Evolutionary conservation across 495 filamentous ascomycete species (phyloP), one percentile per base, ranked within the genome.

Genomic region (Aeminium ludgeri): DNA sequence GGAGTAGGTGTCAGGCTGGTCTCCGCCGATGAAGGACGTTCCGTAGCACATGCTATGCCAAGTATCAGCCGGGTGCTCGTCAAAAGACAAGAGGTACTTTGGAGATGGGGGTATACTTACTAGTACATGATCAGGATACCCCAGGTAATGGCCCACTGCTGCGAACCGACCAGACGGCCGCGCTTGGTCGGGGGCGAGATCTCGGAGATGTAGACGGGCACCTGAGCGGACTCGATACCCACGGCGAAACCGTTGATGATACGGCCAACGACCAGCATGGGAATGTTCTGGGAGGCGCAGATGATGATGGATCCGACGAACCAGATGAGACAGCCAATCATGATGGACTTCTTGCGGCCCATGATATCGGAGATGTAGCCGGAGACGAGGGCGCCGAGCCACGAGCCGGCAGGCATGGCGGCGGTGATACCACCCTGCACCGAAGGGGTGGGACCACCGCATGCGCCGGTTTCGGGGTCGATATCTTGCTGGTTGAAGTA

Each of bases 51-150:
- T 36, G 36, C 15, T 17, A 18, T 43, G 37, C 41, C 10, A 38
- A 30, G 5, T 20, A n/a, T 3, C 41, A 30, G 36, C 46, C 40
- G 18, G 35, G 12, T n/a, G 13, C 17, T 43, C 38, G n/a, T n/a
- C n/a, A n/a, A n/a, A 12, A 27, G 19, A 7, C 17, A 13, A 25
- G 4, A 16, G 5, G 28, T 37, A 43, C 42, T n/a, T n/a, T 87
- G 43, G 72, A 82, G 51, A 89, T 75, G 55, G n/a, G n/a, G n/a
- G n/a, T n/a, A n/a, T n/a, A n/a, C n/a, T n/a, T n/a, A n/a, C n/a
- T 71, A 66, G 65, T 77, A 85, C 78, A 86, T 82, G 55, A 85
- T 83, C 46, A 84, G 45, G 46, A 85, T 83, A 54, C 81, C 81
- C 76, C 55, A 58, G 6, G 56, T 82, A 46, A 85, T 82, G 33